Evolutionary conservation across 2,329 filamentous ascomycete species (phyloP).

Genomic region (Aspergillus neotritici): DNA sequence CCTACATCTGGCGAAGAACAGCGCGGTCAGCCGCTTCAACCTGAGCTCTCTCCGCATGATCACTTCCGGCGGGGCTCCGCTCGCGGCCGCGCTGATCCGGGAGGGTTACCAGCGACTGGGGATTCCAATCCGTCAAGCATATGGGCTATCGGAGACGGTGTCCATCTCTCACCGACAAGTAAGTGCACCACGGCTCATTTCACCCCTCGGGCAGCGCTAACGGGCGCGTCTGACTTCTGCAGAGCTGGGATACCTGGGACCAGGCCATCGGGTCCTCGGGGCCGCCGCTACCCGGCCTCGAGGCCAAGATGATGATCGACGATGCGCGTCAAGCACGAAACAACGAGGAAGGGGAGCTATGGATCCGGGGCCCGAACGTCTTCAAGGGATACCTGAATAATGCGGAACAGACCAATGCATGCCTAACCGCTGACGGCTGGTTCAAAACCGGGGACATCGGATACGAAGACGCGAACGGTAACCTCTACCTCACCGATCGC

Average conservation of each 20-base stretch:
- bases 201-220: too few relatives aligned
- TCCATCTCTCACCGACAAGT: constrained; percentile 14
- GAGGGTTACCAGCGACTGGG: constrained; percentile 8
- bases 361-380: constrained; percentile 67
- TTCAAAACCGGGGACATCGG: constrained; percentile 78
- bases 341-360: constrained; percentile 34
- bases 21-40: constrained; percentile 6
- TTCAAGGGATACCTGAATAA: constrained; percentile 71
- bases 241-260: constrained; percentile 16
- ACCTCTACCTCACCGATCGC: constrained; percentile 77
- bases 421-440: constrained; percentile 64
- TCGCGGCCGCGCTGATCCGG: constrained; percentile 12
- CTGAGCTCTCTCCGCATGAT: constrained; percentile 16
- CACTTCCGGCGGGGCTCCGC: constrained; percentile 16
- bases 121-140: constrained; percentile 15
- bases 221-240: neutral
- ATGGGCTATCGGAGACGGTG: constrained; percentile 16
- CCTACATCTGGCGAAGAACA: constrained; percentile 14
- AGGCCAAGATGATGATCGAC: constrained; percentile 6
- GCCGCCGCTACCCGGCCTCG: constrained; percentile 11
- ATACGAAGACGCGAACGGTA: constrained; percentile 63
- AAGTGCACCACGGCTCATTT: neutral
- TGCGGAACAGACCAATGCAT: constrained; percentile 58
- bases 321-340: neutral
- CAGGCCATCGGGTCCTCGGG: constrained; percentile 11